Evolutionary conservation across 129 eudicot species (phyloP).

Genomic region (Centella asiatica): DNA sequence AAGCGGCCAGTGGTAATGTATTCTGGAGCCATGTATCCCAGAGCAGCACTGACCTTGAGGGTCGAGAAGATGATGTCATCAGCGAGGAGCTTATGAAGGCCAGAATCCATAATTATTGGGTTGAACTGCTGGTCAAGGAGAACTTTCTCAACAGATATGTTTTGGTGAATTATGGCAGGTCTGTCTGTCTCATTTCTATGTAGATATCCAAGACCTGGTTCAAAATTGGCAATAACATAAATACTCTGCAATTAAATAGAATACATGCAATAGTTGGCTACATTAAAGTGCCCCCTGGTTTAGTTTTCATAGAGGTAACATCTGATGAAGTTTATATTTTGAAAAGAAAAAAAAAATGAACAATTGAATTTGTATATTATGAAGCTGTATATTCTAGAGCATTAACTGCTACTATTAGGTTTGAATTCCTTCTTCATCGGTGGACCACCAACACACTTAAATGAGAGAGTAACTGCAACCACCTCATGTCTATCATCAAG

Average conservation of each 20-base stretch:
- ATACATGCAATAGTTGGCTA: too few species aligned
- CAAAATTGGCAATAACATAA: background rate
- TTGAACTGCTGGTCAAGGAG: conserved; percentile 51
- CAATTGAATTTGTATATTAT: too few species aligned
- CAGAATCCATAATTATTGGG: conserved; percentile 65
- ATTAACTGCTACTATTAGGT: too few species aligned
- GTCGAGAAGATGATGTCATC: conserved; percentile 83
- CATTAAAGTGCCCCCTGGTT: too few species aligned
- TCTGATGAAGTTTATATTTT: too few species aligned
- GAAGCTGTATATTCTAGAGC: too few species aligned
- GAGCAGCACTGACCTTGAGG: conserved; percentile 86
- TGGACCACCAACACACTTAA: conserved; percentile 20
- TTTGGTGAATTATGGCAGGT: conserved; percentile 60
- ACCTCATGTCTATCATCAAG: conserved; percentile 3
- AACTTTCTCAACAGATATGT: conserved; percentile 72
- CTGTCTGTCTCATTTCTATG: conserved; percentile 51
- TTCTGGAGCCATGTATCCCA: conserved; percentile 96
- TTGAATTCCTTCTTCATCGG: conserved; percentile 4
- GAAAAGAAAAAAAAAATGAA: too few species aligned
- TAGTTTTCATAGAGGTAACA: too few species aligned
- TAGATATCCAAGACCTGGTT: conserved; percentile 55
- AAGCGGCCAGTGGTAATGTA: conserved; percentile 83
- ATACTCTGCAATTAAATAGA: too few species aligned
- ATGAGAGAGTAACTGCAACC: conserved; percentile 14
- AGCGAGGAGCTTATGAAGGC: conserved; percentile 74